Conservation (phyloP, 2,329 filamentous ascomycete species). For the Dactylonectria estremocensis region DNA sequence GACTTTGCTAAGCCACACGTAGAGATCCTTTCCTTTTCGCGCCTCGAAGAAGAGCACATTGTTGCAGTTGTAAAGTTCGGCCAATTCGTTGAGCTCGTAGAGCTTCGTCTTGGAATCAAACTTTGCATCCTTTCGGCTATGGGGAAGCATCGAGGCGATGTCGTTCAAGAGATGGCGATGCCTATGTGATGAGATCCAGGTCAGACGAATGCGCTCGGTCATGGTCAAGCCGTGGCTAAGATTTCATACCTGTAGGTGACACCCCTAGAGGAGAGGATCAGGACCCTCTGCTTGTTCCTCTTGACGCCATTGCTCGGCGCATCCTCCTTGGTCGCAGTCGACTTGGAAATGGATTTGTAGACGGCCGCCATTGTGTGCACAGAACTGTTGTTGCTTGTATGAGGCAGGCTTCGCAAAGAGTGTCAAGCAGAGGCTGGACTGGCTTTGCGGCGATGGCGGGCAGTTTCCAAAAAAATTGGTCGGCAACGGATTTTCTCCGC, state of each 20-base stretch:
- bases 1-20: constrained; percentile 92
- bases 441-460: constrained; percentile 43
- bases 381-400: constrained; percentile 32
- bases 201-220: constrained; percentile 38
- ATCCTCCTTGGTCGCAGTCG: constrained; percentile 65
- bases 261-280: constrained; percentile 93
- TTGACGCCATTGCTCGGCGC: constrained; percentile 64
- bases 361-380: constrained; percentile 73
- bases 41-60: constrained; percentile 97
- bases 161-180: constrained; percentile 96
- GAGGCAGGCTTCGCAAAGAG: constrained; percentile 37
- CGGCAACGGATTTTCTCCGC: constrained; percentile 48
- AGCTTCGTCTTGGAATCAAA: constrained; percentile 96
- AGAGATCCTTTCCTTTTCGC: constrained; percentile 93
- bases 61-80: constrained; percentile 90
- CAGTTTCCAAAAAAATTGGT: constrained; percentile 50
- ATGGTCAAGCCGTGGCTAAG: background rate
- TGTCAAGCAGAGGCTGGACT: constrained; percentile 28
- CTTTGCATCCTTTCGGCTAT: constrained; percentile 95
- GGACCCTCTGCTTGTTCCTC: constrained; percentile 82
- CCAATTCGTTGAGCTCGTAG: constrained; percentile 82
- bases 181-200: constrained; percentile 61
- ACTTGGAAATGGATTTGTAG: constrained; percentile 81
- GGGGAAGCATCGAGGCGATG: constrained; percentile 88
- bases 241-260: constrained; percentile 83